Percentiles rank a stretch among this genome's conserved stretches.
Evolutionary conservation across 108 stramenopile species (phyloP).

Genomic region (Tribonema minus): DNA sequence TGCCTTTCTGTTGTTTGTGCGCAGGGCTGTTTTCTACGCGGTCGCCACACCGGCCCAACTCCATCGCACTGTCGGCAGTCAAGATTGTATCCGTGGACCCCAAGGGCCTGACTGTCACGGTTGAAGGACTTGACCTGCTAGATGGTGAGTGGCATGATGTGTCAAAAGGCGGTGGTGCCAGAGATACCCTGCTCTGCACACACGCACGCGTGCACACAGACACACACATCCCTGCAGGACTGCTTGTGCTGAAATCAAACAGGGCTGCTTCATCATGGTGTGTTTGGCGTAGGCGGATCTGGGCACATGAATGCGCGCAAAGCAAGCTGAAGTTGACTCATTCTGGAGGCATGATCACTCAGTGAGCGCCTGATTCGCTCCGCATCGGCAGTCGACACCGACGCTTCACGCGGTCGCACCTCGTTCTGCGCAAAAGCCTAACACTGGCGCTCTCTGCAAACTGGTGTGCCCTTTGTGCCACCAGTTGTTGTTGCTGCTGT

Average conservation of each 20-base stretch:
- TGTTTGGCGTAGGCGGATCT: background rate
- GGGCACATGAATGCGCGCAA: background rate
- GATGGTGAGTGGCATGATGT: conserved; percentile 35
- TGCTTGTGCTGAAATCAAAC: background rate
- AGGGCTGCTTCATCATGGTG: background rate
- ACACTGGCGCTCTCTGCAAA: too few relatives aligned
- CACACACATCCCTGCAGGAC: background rate
- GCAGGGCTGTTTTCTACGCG: conserved; percentile 49
- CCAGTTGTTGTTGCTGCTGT: too few relatives aligned
- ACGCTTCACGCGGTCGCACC: too few relatives aligned
- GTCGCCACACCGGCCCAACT: conserved; percentile 46
- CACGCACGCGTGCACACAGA: background rate
- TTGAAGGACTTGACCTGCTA: conserved; percentile 51
- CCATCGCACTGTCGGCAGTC: conserved; percentile 42
- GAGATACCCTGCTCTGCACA: too few relatives aligned
- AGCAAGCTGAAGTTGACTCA: too few relatives aligned
- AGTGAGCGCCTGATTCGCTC: too few relatives aligned
- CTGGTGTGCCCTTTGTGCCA: too few relatives aligned
- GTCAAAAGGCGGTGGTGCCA: background rate
- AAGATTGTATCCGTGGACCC: conserved; percentile 30
- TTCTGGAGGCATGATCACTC: too few relatives aligned
- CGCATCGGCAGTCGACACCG: too few relatives aligned
- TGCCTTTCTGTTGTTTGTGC: background rate
- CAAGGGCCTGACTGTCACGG: conserved; percentile 30
- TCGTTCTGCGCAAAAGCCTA: too few relatives aligned